A percentile compares a stretch with the other conserved stretches of the same genome.
Conservation (phyloP, 2,329 filamentous ascomycete genomes). For the Ophiostoma pallidulum region DNA sequence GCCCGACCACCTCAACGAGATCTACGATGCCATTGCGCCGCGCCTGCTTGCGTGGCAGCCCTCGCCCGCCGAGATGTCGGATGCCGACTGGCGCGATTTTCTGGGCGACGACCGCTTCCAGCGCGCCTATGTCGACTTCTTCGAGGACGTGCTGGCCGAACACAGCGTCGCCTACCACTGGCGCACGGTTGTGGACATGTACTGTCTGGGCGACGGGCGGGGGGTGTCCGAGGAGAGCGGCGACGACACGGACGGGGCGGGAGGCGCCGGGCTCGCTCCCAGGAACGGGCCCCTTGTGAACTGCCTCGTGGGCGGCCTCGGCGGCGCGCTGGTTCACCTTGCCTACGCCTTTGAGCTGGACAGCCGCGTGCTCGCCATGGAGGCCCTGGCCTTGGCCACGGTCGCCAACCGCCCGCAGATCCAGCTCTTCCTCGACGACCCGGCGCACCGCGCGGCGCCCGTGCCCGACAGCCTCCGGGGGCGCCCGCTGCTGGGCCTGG, state of each 20-base stretch:
- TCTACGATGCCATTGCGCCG: constrained; percentile 71
- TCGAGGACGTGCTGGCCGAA: constrained; percentile 78
- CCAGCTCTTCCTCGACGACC: constrained; percentile 62
- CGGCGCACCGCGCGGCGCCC: constrained; percentile 57
- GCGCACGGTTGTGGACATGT: constrained; percentile 66
- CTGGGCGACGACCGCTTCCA: constrained; percentile 74
- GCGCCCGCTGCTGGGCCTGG: constrained; percentile 57
- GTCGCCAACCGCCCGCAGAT: constrained; percentile 47
- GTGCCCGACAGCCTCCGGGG: constrained; percentile 37
- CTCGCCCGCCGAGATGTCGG: constrained; percentile 73
- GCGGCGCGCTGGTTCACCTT: constrained; percentile 86
- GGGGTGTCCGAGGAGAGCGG: background rate
- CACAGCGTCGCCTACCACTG: constrained; percentile 67
- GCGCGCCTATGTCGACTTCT: constrained; percentile 86
- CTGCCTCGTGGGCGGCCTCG: constrained; percentile 46
- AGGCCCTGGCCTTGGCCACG: constrained; percentile 64
- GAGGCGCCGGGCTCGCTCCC: background rate
- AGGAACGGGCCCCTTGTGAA: constrained; percentile 21
- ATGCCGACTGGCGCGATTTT: constrained; percentile 79
- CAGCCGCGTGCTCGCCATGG: constrained; percentile 77
- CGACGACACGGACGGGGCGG: constrained; percentile 1
- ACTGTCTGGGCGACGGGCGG: constrained; percentile 50
- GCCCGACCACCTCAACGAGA: constrained; percentile 59
- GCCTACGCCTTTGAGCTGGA: constrained; percentile 89
- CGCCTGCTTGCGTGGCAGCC: constrained; percentile 70